Conservation (phyloP, 306 rosid genomes). For the Chamaecrista fasciculata region DNA sequence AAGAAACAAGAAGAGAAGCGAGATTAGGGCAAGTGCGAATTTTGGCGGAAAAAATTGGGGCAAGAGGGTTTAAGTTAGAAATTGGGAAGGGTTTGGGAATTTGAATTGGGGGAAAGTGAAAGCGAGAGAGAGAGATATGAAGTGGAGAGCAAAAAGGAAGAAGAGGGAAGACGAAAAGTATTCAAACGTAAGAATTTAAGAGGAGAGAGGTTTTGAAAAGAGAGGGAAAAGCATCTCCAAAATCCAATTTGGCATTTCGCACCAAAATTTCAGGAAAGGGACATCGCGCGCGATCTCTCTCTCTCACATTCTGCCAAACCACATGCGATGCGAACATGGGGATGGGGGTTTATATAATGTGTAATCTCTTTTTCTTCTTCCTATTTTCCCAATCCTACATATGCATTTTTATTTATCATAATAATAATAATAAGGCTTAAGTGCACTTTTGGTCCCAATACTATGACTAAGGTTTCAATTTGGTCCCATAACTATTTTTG, state of each 20-base stretch:
- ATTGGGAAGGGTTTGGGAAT: slow-evolving; percentile 27
- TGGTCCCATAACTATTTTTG: too few species aligned
- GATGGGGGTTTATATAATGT: background rate
- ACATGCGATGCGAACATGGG: background rate
- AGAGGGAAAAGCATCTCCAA: slow-evolving; percentile 40
- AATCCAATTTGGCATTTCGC: slow-evolving; percentile 5
- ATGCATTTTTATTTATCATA: too few species aligned
- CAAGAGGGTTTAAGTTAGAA: slow-evolving; percentile 5
- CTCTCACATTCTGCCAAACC: background rate
- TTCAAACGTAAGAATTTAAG: slow-evolving; percentile 9
- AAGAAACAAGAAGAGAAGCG: background rate
- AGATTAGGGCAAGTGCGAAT: background rate
- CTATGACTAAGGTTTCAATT: too few species aligned
- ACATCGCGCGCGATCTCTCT: slow-evolving; percentile 24
- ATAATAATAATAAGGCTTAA: too few species aligned
- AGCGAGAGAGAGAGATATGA: background rate
- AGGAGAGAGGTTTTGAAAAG: slow-evolving; percentile 33
- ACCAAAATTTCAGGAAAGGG: slow-evolving; percentile 32
- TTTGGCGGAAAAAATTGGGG: background rate
- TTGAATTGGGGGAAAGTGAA: background rate
- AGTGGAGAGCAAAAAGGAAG: slow-evolving; percentile 4
- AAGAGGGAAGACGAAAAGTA: slow-evolving; percentile 45
- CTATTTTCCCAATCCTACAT: background rate
- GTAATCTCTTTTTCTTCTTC: background rate
- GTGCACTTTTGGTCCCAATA: too few species aligned